phyloP scores from a whole-genome alignment of 164 flowering plant genomes.

The Houttuynia cordata region DNA sequence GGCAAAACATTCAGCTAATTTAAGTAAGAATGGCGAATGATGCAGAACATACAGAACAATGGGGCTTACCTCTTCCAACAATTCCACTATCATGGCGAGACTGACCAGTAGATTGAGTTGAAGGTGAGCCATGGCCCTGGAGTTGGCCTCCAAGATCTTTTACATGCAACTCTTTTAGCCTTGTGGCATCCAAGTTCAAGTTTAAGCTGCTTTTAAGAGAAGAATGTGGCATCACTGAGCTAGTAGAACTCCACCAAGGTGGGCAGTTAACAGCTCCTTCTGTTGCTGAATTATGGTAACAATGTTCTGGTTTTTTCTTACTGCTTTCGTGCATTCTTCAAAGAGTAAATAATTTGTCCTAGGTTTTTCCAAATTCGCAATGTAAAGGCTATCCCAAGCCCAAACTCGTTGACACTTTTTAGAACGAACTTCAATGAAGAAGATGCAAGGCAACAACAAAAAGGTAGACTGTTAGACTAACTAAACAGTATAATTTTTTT shows the following conservation, averaged over 20 bases:
- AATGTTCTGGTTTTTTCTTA: constrained; percentile 18
- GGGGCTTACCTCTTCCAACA: constrained; percentile 13
- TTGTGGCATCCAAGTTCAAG: constrained; percentile 33
- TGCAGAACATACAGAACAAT: too few relatives aligned
- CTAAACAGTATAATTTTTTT: too few relatives aligned
- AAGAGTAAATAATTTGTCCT: constrained; percentile 5
- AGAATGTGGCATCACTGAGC: constrained; percentile 21
- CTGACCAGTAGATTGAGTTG: constrained; percentile 43
- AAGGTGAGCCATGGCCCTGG: constrained; percentile 41
- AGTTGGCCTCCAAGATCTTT: constrained; percentile 30
- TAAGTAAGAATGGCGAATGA: not conserved
- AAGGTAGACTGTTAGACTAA: constrained; percentile 2
- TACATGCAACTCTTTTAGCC: constrained; percentile 15
- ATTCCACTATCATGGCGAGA: constrained; percentile 28
- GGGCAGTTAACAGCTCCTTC: constrained; percentile 19
- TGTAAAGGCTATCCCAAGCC: not conserved
- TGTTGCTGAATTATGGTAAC: constrained; percentile 18
- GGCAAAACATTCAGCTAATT: not conserved
- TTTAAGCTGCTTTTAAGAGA: constrained; percentile 17
- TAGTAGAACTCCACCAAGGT: constrained; percentile 29
- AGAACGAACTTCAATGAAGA: not conserved
- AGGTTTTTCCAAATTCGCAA: not conserved
- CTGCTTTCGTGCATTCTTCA: constrained; percentile 17
- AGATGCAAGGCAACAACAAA: not conserved
- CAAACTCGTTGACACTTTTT: not conserved